A percentile compares a stretch with the other conserved stretches of the same genome.
Conservation (phyloP, 306 rosid species). For the Cercis canadensis region DNA sequence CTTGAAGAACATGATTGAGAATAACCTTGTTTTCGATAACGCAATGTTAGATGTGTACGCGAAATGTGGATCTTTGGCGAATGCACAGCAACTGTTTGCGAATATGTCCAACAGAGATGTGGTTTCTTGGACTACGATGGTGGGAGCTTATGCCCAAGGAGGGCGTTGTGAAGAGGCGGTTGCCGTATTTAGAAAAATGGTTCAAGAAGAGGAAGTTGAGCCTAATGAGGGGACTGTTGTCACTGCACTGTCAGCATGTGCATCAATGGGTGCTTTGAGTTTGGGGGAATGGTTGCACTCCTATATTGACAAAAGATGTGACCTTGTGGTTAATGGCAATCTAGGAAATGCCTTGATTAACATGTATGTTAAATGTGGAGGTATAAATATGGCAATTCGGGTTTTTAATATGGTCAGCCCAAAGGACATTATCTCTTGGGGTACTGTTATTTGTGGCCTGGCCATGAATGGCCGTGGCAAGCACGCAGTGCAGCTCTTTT, state of each 20-base stretch:
- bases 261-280: constrained; percentile 64
- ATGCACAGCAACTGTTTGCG: constrained; percentile 59
- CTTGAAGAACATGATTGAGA: constrained; percentile 43
- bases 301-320: constrained; percentile 48
- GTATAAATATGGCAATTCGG: constrained; percentile 50
- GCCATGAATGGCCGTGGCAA: constrained; percentile 77
- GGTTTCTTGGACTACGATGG: constrained; percentile 75
- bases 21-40: constrained; percentile 53
- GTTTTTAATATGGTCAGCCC: constrained; percentile 47
- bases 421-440: constrained; percentile 79
- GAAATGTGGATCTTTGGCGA: constrained; percentile 56
- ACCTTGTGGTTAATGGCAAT: constrained; percentile 50
- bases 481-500: constrained; percentile 57
- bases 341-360: constrained; percentile 79
- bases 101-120: constrained; percentile 67
- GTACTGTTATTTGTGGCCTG: constrained; percentile 69
- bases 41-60: constrained; percentile 62
- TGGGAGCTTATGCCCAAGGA: constrained; percentile 70
- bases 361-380: constrained; percentile 78
- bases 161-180: constrained; percentile 67
- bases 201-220: constrained; percentile 43
- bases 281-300: constrained; percentile 79
- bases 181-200: constrained; percentile 62
- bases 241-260: constrained; percentile 67
- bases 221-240: constrained; percentile 81